These are phyloP conservation scores for Cutaneotrichosporon dermatis DNA, from an alignment of 1,284 basidiomycete genomes.

Conservation along the genomic window DNA sequence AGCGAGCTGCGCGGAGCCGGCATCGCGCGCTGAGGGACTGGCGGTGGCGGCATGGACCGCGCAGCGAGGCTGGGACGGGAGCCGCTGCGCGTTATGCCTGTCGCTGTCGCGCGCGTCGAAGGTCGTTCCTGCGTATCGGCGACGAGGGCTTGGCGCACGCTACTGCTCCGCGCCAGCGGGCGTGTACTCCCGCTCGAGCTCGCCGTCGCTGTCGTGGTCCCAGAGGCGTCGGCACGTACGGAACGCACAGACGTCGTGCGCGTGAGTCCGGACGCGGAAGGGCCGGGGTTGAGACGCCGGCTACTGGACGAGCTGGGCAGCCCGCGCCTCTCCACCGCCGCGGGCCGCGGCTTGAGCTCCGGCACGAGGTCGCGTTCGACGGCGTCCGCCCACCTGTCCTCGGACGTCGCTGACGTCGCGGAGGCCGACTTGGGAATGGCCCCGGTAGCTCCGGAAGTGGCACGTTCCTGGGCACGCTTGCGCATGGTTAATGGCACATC, in stretches of 20 bases:
- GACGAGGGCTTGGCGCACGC: neutral
- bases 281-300: neutral
- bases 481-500: constrained; percentile 17
- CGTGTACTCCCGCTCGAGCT: neutral
- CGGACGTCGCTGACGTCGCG: neutral
- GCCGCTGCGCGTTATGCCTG: neutral
- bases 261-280: neutral
- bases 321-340: neutral
- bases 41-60: neutral
- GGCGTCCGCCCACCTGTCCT: constrained; percentile 17
- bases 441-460: neutral
- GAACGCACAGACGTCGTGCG: neutral
- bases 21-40: neutral
- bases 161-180: neutral
- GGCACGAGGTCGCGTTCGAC: constrained; percentile 9
- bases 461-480: neutral
- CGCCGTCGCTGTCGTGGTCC: no score
- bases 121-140: neutral
- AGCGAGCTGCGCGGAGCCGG: neutral
- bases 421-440: no score
- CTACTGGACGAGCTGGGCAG: neutral
- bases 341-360: neutral
- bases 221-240: no score
- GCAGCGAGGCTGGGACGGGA: neutral
- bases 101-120: no score